phyloP scores from a whole-genome alignment of 768 basidiomycete genomes.

The Lentinula raphanica region DNA sequence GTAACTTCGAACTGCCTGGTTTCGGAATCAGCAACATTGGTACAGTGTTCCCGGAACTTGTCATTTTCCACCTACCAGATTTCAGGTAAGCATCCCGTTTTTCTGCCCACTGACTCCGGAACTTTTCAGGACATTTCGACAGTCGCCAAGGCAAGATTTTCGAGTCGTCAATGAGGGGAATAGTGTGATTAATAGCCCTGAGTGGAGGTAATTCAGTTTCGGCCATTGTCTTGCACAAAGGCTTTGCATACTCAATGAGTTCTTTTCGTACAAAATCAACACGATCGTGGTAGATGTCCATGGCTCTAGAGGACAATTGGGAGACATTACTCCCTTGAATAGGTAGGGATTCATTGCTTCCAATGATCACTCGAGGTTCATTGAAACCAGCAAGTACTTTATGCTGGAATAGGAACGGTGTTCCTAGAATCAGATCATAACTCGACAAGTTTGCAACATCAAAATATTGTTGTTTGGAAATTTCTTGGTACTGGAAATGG shows the following conservation, averaged over 20 bases:
- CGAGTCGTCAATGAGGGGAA: slow-evolving; percentile 25
- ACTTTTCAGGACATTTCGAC: slow-evolving; percentile 26
- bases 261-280: slow-evolving; percentile 11
- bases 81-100: slow-evolving; percentile 25
- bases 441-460: slow-evolving; percentile 33
- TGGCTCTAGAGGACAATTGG: slow-evolving; percentile 7
- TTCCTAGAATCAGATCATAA: slow-evolving; percentile 38
- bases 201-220: slow-evolving; percentile 32
- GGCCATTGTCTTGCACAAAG: slow-evolving; percentile 19
- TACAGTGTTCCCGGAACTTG: slow-evolving; percentile 19
- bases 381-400: slow-evolving; percentile 21
- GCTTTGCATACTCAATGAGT: slow-evolving; percentile 18
- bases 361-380: slow-evolving; percentile 20
- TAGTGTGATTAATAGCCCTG: slow-evolving; percentile 25
- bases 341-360: slow-evolving; percentile 13
- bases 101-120: slow-evolving; percentile 18
- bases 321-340: slow-evolving; percentile 13
- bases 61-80: slow-evolving; percentile 25
- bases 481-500: slow-evolving; percentile 27
- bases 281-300: slow-evolving; percentile 8
- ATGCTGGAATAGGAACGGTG: slow-evolving; percentile 32
- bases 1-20: slow-evolving; percentile 11
- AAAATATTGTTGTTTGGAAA: slow-evolving; percentile 24
- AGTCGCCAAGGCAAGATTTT: slow-evolving; percentile 24
- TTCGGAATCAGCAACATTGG: slow-evolving; percentile 31